A percentile compares a stretch with the other conserved stretches of the same genome.
Evolutionary conservation across 768 basidiomycete genomes (phyloP).

Genomic region (Hypsizygus marmoreus): DNA sequence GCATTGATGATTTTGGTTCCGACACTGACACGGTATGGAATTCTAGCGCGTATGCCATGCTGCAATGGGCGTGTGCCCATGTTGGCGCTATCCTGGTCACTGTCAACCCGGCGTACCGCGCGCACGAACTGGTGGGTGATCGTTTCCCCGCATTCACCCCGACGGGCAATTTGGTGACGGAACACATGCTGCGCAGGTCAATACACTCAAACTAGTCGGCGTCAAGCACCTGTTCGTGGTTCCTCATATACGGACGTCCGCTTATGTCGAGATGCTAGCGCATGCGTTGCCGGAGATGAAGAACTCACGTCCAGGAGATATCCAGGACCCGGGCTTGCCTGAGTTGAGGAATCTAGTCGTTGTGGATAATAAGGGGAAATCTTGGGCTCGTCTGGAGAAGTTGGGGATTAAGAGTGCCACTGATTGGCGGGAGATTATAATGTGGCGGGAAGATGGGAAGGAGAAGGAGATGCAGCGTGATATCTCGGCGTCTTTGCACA

Average conservation of each 20-base stretch:
- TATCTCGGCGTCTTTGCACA: conserved; percentile 40
- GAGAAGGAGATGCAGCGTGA: conserved; percentile 47
- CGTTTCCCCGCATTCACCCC: no score
- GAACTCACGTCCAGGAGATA: conserved; percentile 48
- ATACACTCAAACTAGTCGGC: conserved; percentile 61
- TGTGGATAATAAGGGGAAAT: conserved; percentile 58
- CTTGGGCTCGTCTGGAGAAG: conserved; percentile 37
- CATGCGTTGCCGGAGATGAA: conserved; percentile 59
- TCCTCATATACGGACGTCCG: conserved; percentile 65
- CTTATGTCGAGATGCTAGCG: conserved; percentile 62
- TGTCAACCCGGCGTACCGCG: conserved; percentile 78
- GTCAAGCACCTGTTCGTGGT: conserved; percentile 74
- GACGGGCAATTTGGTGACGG: neutral
- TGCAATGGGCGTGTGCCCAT: conserved; percentile 87
- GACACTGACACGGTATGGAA: neutral
- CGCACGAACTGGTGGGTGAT: conserved; percentile 65
- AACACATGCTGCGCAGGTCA: conserved; percentile 42
- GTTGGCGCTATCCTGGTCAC: conserved; percentile 84
- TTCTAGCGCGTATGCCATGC: conserved; percentile 69
- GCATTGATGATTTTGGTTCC: no score
- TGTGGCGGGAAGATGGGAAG: conserved; percentile 60
- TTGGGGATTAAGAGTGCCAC: conserved; percentile 50
- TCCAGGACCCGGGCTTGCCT: conserved; percentile 62
- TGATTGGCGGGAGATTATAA: conserved; percentile 72
- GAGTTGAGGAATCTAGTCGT: conserved; percentile 64